Evolutionary conservation across 306 rosid genomes (phyloP), one percentile per base, ranked within the genome.

Genomic region (Dalbergia cultrata): DNA sequence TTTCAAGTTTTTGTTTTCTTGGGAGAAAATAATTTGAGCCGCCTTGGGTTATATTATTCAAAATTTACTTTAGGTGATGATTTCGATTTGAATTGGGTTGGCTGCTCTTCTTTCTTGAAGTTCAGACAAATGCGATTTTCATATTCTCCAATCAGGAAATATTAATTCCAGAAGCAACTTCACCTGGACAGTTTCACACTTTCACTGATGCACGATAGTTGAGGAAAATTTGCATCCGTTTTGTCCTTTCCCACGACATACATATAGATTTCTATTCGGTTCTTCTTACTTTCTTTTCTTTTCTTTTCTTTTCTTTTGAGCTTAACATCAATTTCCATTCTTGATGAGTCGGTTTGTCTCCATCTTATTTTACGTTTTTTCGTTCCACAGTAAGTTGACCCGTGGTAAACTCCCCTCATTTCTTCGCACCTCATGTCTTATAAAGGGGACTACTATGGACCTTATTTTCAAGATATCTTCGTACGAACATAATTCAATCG

Each of bases 61-160:
- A 44, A 67, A 56, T 56, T 19, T 9, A 57, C 8, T 35, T 16
- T 14, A 35, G 41, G 45, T 35, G 16, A 64, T 64, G 17, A 56
- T 56, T 37, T 22, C 19, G 13, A 37, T 72, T 37, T 11, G 49
- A 17, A 10, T 56, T 11, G 49, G 41, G 58, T 37, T 9, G 53
- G 53, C 21, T 37, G 66, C 37, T 12, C 7, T 18, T 11, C 13
- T 35, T 35, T 72, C 9, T 37, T 37, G 21, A n/a, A 70, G 63
- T 22, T 4, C 49, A 70, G 12, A 33, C 16, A 52, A 33, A 70
- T 52, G 61, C 14, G 8, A 49, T 49, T 70, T 31, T 49, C 26
- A 49, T 49, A 47, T 14, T 47, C 21, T 69, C 43, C 13, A 12
- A 69, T 50, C n/a, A 70, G 31, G 47, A 71, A 71, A 34, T 57